A percentile compares a stretch with the other conserved stretches of the same genome.
phyloP scores from a whole-genome alignment of 2,329 filamentous ascomycete species.

The Ceratocystis colombiana region DNA sequence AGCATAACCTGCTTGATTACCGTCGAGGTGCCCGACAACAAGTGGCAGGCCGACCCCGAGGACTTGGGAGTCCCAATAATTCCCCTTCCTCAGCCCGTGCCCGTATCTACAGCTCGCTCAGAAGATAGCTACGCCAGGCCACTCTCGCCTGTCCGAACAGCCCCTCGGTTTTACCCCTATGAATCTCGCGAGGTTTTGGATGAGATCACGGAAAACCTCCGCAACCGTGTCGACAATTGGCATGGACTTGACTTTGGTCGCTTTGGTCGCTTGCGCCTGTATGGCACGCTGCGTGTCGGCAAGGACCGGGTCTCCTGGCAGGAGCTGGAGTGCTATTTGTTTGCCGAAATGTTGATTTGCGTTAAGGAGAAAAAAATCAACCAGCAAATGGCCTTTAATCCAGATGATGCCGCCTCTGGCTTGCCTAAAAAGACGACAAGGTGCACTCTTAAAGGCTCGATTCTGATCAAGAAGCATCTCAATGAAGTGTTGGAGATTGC shows the following conservation, averaged over 20 bases:
- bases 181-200: slow-evolving; percentile 69
- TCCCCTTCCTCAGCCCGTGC: slow-evolving; percentile 33
- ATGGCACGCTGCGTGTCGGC: slow-evolving; percentile 82
- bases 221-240: slow-evolving; percentile 92
- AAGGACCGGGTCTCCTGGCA: slow-evolving; percentile 97
- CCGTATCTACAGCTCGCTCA: slow-evolving; percentile 30
- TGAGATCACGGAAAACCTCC: slow-evolving; percentile 75
- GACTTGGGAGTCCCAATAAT: slow-evolving; percentile 53
- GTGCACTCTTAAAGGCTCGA: slow-evolving; percentile 91
- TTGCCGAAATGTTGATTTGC: slow-evolving; percentile 98
- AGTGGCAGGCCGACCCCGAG: slow-evolving; percentile 78
- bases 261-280: slow-evolving; percentile 85
- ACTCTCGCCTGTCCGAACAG: slow-evolving; percentile 50
- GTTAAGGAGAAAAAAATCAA: slow-evolving; percentile 87
- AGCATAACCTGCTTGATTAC: slow-evolving; percentile 89
- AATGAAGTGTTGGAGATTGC: slow-evolving; percentile 69
- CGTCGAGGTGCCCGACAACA: slow-evolving; percentile 83
- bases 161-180: slow-evolving; percentile 55
- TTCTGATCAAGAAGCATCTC: slow-evolving; percentile 94
- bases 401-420: slow-evolving; percentile 44
- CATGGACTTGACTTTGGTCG: slow-evolving; percentile 86
- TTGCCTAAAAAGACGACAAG: slow-evolving; percentile 55
- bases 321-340: slow-evolving; percentile 92
- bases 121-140: slow-evolving; percentile 47
- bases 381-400: slow-evolving; percentile 42